These are phyloP conservation scores for Ophiocordyceps camponoti-saundersi DNA, from an alignment of 2,329 filamentous ascomycete species.

Conservation along the genomic window DNA sequence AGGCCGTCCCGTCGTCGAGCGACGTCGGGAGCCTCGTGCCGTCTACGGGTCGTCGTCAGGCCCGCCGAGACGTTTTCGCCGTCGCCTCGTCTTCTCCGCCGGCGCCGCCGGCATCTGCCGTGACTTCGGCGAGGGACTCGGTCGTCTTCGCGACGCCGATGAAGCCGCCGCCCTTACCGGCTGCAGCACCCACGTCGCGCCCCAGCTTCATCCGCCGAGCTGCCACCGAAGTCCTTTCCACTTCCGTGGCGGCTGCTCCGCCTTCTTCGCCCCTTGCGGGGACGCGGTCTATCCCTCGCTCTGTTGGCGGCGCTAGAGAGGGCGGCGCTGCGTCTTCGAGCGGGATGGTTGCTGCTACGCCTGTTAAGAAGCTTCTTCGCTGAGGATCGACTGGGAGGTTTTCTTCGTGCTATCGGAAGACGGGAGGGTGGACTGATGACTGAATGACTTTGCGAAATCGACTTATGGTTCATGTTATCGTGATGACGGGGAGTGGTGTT, in stretches of 20 bases:
- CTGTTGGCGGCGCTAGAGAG: too few species aligned
- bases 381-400: too few species aligned
- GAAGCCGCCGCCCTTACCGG: conserved; percentile 6
- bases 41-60: conserved; percentile 20
- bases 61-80: conserved; percentile 14
- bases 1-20: conserved; percentile 18
- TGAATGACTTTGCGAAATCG: too few species aligned
- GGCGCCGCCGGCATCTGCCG: conserved; percentile 4
- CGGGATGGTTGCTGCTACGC: too few species aligned
- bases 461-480: too few species aligned
- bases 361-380: too few species aligned
- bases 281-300: too few species aligned
- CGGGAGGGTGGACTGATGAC: too few species aligned
- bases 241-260: conserved; percentile 8
- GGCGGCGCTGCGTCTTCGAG: too few species aligned
- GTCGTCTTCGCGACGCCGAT: conserved; percentile 15
- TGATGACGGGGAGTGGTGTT: too few species aligned
- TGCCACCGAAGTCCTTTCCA: conserved; percentile 9
- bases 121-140: conserved; percentile 4
- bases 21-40: conserved; percentile 18
- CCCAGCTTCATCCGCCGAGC: conserved; percentile 12
- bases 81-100: conserved; percentile 8
- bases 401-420: too few species aligned
- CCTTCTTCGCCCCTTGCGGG: conserved; percentile 17
- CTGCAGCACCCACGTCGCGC: too few species aligned